Evolutionary conservation across 768 basidiomycete species (phyloP), one percentile per base, ranked within the genome.

Genomic region (Ramaria sp.): DNA sequence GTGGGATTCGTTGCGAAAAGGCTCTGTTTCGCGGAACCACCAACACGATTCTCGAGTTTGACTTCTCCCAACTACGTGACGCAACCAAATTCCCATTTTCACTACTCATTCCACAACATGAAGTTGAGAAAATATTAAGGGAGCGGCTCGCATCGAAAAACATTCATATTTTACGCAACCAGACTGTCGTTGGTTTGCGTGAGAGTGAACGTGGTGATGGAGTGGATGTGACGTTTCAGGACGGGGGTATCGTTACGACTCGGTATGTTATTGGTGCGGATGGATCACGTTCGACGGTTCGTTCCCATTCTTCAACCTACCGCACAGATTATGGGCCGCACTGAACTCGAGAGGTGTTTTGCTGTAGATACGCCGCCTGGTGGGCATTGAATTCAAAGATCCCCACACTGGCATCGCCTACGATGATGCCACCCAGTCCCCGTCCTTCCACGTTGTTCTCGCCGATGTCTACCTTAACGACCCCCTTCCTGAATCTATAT

Each of bases 211-310:
- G 28, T 6, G 42, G 43, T 18, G 18, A 52, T 12, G 62, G 61
- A 10, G 24, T 71, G 12, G 68, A 74, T 13, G 75, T 75, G n/a
- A 59, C 62, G 0, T 77, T 80, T 57, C 74, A 78, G 28, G 67
- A 70, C 43, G 77, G 78, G 3, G 68, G 68, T 34, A 60, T 65
- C 12, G 68, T 79, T 36, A 68, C 62, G 3, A 62, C 77, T 13
- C 69, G 68, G 32, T 78, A 76, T 60, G 71, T 78, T 4, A 59
- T 79, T 30, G 78, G 74, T 22, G 76, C 78, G 5, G 78, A 81
- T 59, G 78, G 78, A 3, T 64, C 75, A 2, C 69, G 62, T 55
- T 79, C 77, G 0, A 59, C 61, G 32, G 78, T 78, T 59, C 48
- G 69, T 61, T n/a, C 27, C 27, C 7, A 37, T 34, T 47, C 18